Base-by-base conservation (phyloP, 257 asterid species). In the Galeopsis tetrahit region DNA sequence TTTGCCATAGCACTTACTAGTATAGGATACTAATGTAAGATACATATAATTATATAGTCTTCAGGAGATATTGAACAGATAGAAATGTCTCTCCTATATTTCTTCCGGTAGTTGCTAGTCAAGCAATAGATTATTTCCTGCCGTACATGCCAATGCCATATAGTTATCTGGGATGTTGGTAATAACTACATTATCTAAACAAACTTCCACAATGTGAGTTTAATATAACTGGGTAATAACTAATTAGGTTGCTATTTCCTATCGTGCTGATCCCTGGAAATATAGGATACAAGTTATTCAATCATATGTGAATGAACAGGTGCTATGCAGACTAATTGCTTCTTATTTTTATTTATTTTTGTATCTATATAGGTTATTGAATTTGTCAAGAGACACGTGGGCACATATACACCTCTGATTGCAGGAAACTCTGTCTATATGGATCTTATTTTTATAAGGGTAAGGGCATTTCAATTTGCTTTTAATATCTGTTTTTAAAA, bases 391-490 rank as follows among this genome's bases (percentile, higher is more conserved):
- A 87, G 62, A 80, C 78, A 90, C 40, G 81, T 85, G 21, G 96
- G 96, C 76, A 61, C 89, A 17, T 77, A 82, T 70, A 80, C 79
- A 7, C 88, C 97, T 75, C 90, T 81, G 58, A 84, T 95, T 40
- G 99, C 99, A 2, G 99, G 98, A 73, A 95, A 95, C 78, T 95
- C 99, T 48, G 79, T 95, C 78, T 92, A 95, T 75, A 82, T 66
- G 74, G 99, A 95, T 86, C 85, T 85, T 79, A 74, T 88, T 44
- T 95, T 87, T 75, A 17, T 95, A 79, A 95, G 87, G 89, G 98
- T 95, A 85, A 72, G 81, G 38, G 72, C 74, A 65, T 75, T 63
- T 70, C 70, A 21, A 43, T 35, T 55, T 10, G 36, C 52, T 62
- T 66, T 21, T 21, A 31, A 11, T 57, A 48, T 55, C 59, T 32